Conservation (phyloP, 768 basidiomycete genomes). For the Dacryopinax spathularia region DNA sequence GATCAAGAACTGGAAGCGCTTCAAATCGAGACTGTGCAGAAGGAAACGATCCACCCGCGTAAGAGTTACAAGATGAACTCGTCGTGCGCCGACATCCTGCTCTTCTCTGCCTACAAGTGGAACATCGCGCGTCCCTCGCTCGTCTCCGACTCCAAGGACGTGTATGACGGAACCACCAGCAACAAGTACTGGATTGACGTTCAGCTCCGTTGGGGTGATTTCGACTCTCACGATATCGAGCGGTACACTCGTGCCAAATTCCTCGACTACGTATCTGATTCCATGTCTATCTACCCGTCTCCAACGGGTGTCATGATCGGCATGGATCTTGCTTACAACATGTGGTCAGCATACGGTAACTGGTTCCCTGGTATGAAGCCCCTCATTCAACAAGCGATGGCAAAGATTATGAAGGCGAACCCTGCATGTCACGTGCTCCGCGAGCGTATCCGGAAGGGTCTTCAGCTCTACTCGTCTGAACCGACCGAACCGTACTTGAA, state of each 20-base stretch:
- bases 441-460: constrained; percentile 96
- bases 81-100: constrained; percentile 93
- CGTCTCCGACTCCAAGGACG: constrained; percentile 89
- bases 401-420: constrained; percentile 99
- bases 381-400: constrained; percentile 96
- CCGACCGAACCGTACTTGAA: constrained; percentile 98
- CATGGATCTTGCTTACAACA: constrained; percentile 94
- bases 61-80: constrained; percentile 99
- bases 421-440: constrained; percentile 94
- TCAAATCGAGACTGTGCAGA: constrained; percentile 98
- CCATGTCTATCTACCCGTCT: constrained; percentile 98
- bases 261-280: constrained; percentile 93
- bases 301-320: constrained; percentile 98
- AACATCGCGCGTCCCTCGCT: constrained; percentile 93
- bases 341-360: constrained; percentile 97
- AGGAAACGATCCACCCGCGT: constrained; percentile 97
- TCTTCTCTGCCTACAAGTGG: constrained; percentile 98
- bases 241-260: constrained; percentile 98
- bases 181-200: constrained; percentile 99
- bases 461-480: constrained; percentile 96
- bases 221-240: constrained; percentile 97
- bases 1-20: constrained; percentile 97
- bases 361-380: constrained; percentile 99
- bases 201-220: constrained; percentile 93
- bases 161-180: constrained; percentile 91